Conservation (phyloP, 1,139 yeast genomes). For the Suhomyces anneliseae region DNA sequence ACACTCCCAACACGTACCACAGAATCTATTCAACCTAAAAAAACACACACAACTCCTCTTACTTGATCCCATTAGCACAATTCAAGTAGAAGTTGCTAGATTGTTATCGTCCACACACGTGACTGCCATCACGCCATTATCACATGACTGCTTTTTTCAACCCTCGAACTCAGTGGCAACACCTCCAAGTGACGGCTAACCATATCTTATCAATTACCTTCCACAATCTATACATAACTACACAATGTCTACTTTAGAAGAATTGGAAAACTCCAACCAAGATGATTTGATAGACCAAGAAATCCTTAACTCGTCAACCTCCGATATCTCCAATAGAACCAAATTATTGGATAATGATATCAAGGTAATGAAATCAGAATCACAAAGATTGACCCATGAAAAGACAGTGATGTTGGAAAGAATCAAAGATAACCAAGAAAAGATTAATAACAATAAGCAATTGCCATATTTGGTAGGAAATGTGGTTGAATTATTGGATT, state of each 20-base stretch:
- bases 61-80: too few relatives aligned
- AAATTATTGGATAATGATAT: conserved; percentile 91
- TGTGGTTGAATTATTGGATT: conserved; percentile 89
- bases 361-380: conserved; percentile 91
- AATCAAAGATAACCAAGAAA: conserved; percentile 94
- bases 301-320: conserved; percentile 72
- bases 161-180: conserved; percentile 14
- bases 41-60: too few relatives aligned
- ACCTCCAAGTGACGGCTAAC: not conserved
- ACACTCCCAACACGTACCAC: too few relatives aligned
- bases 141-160: conserved; percentile 3
- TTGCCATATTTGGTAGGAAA: conserved; percentile 97
- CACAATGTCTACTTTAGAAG: conserved; percentile 68
- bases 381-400: conserved; percentile 88
- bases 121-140: not conserved
- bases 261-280: conserved; percentile 50
- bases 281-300: conserved; percentile 72
- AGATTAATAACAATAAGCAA: conserved; percentile 93
- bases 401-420: conserved; percentile 90
- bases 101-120: not conserved
- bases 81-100: too few relatives aligned
- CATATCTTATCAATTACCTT: not conserved
- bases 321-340: conserved; percentile 83
- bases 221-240: not conserved
- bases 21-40: too few relatives aligned